Percentiles rank a stretch among this genome's conserved stretches.
Evolutionary conservation across 2,329 filamentous ascomycete species (phyloP).

Genomic region (Aspergillus ochraceus): DNA sequence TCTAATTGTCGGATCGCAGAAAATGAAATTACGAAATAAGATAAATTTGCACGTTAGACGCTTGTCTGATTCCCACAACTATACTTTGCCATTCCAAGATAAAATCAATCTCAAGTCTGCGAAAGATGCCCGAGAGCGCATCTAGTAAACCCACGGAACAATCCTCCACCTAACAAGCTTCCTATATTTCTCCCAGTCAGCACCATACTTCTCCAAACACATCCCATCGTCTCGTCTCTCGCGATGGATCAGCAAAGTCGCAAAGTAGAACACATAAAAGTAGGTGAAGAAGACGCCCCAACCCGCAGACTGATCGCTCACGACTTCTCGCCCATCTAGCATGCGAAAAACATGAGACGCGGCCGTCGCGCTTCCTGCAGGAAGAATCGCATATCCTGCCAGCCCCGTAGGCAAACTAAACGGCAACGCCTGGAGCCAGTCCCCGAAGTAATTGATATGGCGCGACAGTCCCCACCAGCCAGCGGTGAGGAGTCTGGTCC

Average conservation of each 20-base stretch:
- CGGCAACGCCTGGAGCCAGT: slow-evolving; percentile 88
- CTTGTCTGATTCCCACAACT: too few relatives aligned
- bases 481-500: slow-evolving; percentile 73
- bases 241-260: slow-evolving; percentile 76
- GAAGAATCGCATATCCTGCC: slow-evolving; percentile 70
- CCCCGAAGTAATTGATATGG: slow-evolving; percentile 91
- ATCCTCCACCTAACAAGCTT: slow-evolving; percentile 76
- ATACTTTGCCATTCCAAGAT: too few relatives aligned
- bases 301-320: slow-evolving; percentile 43
- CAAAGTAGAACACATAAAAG: slow-evolving; percentile 91
- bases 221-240: slow-evolving; percentile 83
- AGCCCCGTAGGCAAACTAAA: slow-evolving; percentile 81
- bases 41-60: too few relatives aligned
- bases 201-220: slow-evolving; percentile 82
- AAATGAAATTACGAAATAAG: too few relatives aligned
- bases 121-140: too few relatives aligned
- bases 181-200: slow-evolving; percentile 84
- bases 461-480: slow-evolving; percentile 90
- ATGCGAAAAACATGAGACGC: slow-evolving; percentile 43
- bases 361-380: slow-evolving; percentile 6
- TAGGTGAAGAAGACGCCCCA: slow-evolving; percentile 86
- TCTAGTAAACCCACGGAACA: slow-evolving; percentile 74
- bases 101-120: too few relatives aligned
- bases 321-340: slow-evolving; percentile 48
- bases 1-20: too few relatives aligned